Evolutionary conservation across 139 green algal genomes (phyloP).

Genomic region (Asterochloris erici): DNA sequence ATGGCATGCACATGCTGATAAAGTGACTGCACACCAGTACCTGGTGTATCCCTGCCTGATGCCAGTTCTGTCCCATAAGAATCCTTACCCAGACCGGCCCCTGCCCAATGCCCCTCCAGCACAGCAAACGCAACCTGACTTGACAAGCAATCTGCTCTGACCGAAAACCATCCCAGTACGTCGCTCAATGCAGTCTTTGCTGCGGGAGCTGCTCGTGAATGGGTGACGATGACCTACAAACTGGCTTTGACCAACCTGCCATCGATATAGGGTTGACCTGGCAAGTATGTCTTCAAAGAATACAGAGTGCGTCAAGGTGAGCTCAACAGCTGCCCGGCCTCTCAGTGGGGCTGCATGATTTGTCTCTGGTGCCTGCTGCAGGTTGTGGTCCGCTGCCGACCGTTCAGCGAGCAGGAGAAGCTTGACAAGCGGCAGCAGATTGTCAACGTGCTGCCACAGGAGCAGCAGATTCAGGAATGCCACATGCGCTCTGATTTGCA

Average conservation of each 20-base stretch:
- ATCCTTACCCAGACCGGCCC: too few species aligned
- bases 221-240: too few species aligned
- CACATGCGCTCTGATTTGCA: too few species aligned
- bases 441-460: neutral
- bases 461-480: slow-evolving; percentile 16
- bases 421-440: neutral
- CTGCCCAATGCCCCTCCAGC: too few species aligned
- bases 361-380: neutral
- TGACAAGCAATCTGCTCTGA: too few species aligned
- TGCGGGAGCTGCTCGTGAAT: too few species aligned
- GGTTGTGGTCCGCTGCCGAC: slow-evolving; percentile 13
- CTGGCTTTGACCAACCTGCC: neutral
- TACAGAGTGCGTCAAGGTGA: slow-evolving; percentile 14
- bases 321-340: too few species aligned
- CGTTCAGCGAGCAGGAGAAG: neutral
- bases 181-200: too few species aligned
- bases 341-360: neutral
- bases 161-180: too few species aligned
- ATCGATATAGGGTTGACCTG: neutral
- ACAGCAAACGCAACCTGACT: too few species aligned
- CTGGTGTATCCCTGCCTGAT: neutral
- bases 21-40: neutral
- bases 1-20: slow-evolving; percentile 63
- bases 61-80: too few species aligned
- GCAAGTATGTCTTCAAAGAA: neutral